These are phyloP conservation scores for Takakia lepidozioides DNA, from an alignment of 225 moss, liverwort and hornwort species.

Conservation along the genomic window DNA sequence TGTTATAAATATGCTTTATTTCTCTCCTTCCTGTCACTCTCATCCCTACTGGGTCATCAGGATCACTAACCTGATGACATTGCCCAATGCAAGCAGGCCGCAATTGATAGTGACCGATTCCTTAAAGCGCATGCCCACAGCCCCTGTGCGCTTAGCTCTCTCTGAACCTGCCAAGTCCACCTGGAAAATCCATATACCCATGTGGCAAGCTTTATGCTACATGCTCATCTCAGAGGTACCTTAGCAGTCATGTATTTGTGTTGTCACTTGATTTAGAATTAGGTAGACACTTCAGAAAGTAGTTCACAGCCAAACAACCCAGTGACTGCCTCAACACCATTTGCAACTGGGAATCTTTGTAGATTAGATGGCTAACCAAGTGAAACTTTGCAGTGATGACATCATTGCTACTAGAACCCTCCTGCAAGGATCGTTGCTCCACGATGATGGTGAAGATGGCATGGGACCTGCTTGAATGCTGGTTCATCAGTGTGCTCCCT, in stretches of 20 bases:
- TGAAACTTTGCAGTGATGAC: slow-evolving; percentile 95
- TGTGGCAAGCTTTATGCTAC: no score
- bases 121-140: slow-evolving; percentile 88
- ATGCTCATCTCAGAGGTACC: no score
- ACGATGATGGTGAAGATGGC: slow-evolving; percentile 95
- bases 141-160: slow-evolving; percentile 87
- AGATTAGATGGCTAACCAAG: slow-evolving; percentile 41
- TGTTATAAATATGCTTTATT: no score
- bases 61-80: slow-evolving; percentile 97
- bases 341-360: no score
- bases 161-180: slow-evolving; percentile 96
- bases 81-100: slow-evolving; percentile 85
- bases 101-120: slow-evolving; percentile 94
- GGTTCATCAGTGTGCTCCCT: slow-evolving; percentile 94
- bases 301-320: no score
- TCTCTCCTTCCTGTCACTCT: no score
- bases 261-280: no score
- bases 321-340: no score
- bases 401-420: slow-evolving; percentile 45
- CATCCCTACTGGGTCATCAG: no score
- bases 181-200: no score
- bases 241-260: no score
- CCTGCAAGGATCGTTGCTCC: slow-evolving; percentile 72
- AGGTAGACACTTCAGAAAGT: no score
- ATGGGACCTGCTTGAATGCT: slow-evolving; percentile 91